These are phyloP conservation scores for Neurospora tetraspora DNA, from an alignment of 495 filamentous ascomycete genomes.

Conservation along the genomic window DNA sequence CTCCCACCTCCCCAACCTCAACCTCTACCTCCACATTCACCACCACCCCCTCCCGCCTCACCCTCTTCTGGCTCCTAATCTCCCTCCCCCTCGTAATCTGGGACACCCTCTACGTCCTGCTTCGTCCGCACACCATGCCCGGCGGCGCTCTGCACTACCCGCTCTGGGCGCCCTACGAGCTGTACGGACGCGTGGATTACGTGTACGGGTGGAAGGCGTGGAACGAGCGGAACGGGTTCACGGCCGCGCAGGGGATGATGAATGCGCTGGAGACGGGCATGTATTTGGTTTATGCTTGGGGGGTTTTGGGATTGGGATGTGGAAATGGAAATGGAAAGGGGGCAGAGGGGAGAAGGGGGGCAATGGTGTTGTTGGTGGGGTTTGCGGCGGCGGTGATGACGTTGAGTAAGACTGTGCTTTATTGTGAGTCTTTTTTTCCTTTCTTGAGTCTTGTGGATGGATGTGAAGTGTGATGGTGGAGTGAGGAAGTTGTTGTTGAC, in stretches of 20 bases:
- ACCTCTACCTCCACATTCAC: neutral
- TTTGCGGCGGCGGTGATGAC: constrained; percentile 71
- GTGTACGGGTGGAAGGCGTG: constrained; percentile 77
- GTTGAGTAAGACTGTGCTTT: constrained; percentile 76
- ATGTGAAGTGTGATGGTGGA: neutral
- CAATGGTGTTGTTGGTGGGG: constrained; percentile 53
- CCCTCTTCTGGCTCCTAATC: constrained; percentile 64
- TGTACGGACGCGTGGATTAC: constrained; percentile 74
- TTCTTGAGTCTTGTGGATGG: neutral
- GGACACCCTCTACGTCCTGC: constrained; percentile 73
- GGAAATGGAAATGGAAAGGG: constrained; percentile 26
- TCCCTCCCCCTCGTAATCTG: constrained; percentile 77
- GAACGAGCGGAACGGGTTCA: constrained; percentile 64
- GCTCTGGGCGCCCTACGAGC: constrained; percentile 68
- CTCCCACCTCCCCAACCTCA: neutral
- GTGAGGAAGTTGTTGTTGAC: neutral
- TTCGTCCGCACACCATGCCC: constrained; percentile 77
- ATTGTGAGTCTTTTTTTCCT: constrained; percentile 48
- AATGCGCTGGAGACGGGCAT: constrained; percentile 65
- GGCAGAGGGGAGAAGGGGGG: constrained; percentile 52
- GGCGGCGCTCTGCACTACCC: constrained; percentile 66
- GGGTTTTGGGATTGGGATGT: constrained; percentile 19
- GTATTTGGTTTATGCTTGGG: constrained; percentile 56
- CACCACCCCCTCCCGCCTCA: constrained; percentile 47
- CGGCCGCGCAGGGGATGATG: constrained; percentile 61